Base-by-base conservation (phyloP, 148 eudicot genomes). In the Camellia japonica region DNA sequence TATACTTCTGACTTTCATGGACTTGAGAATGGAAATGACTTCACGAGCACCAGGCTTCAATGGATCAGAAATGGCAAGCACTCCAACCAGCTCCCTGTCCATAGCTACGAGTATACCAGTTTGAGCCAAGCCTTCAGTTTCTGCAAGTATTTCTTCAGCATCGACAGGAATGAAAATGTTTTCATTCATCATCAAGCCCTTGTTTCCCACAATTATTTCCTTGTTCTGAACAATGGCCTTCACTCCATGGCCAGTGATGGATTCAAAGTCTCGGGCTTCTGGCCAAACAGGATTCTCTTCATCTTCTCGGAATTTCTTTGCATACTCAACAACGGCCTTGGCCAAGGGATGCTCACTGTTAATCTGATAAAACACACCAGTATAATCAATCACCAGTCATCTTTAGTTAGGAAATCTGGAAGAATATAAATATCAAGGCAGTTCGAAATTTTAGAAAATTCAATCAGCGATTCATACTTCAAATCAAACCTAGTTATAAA, bases 141-240 rank as follows among this genome's bases (percentile, higher is more conserved):
- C 94, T 73, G 86, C 84, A 7, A 94, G 89, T 75, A 84, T 79
- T 81, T 91, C 91, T 78, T 91, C 93, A 82, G 94, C 98, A 78
- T 88, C 90, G 15, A 73, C 38, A 2, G 93, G 81, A 58, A 94
- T 54, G n/a, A 60, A 56, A 64, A 94, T 83, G 54, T 88, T 85
- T 38, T 87, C 79, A 46, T 91, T 83, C 77, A 78, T 12, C 93
- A 94, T 91, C 71, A 94, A 80, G 76, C 93, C 88, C 88, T 89
- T 91, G 73, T 92, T 94, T 78, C 98, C 98, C 20, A 94, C 89
- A 16, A 89, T 75, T 78, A 94, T 85, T 63, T 92, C 90, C 78
- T 30, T 30, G 38, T 30, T 30, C 38, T 1, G 38, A 30, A 30
- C 38, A 30, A 30, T 30, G 38, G 38, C 38, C 38, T 30, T 30